Conservation (phyloP, 2,329 filamentous ascomycete genomes). For the Aspergillus melleus region DNA sequence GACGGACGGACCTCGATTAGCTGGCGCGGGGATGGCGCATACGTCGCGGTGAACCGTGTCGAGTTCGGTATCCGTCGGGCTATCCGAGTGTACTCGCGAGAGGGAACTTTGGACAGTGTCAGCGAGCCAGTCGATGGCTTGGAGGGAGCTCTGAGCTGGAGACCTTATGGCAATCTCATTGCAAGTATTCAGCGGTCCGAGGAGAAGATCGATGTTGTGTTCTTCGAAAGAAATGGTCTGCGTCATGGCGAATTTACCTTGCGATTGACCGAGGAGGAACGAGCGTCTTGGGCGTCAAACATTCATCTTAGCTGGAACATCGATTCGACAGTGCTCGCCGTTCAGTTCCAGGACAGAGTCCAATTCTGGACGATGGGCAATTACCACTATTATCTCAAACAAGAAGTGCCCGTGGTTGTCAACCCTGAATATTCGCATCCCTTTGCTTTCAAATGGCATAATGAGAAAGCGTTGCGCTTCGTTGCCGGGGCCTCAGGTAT, state of each 20-base stretch:
- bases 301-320: constrained; percentile 81
- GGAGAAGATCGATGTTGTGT: constrained; percentile 76
- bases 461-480: constrained; percentile 75
- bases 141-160: constrained; percentile 86
- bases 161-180: constrained; percentile 85
- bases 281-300: constrained; percentile 54
- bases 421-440: constrained; percentile 24
- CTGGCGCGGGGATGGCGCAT: constrained; percentile 94
- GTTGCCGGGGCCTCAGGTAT: constrained; percentile 55
- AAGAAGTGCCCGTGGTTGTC: constrained; percentile 64
- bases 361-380: constrained; percentile 97
- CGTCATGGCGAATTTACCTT: constrained; percentile 94
- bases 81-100: constrained; percentile 85
- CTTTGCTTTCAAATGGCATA: constrained; percentile 66
- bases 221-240: constrained; percentile 96
- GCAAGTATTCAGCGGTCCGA: constrained; percentile 76
- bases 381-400: constrained; percentile 97
- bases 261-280: constrained; percentile 62
- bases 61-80: constrained; percentile 69
- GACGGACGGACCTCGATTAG: constrained; percentile 71
- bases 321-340: constrained; percentile 86
- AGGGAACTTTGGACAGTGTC: constrained; percentile 86
- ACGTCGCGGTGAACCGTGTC: constrained; percentile 81
- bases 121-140: constrained; percentile 92
- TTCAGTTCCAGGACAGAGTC: constrained; percentile 70